phyloP scores from a whole-genome alignment of 768 basidiomycete species.

The Fibroporia radiculosa region DNA sequence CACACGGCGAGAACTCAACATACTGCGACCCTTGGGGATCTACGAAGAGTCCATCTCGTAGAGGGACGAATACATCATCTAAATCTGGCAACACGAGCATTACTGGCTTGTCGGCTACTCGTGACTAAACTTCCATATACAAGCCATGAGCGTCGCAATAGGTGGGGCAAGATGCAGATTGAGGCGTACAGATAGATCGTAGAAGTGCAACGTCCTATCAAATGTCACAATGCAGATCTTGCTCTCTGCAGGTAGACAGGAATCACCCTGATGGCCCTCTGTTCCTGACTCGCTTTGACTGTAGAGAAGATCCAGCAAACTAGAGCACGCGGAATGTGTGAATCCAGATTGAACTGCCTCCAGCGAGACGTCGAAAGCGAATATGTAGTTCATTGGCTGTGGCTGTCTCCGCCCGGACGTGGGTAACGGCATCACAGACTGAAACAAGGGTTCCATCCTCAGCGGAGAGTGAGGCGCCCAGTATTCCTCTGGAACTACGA shows the following conservation, averaged over 20 bases:
- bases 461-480: slow-evolving; percentile 71
- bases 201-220: slow-evolving; percentile 77
- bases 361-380: slow-evolving; percentile 78
- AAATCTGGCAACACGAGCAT: slow-evolving; percentile 85
- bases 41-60: slow-evolving; percentile 67
- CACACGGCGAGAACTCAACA: too few relatives aligned
- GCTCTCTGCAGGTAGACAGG: slow-evolving; percentile 47
- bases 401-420: slow-evolving; percentile 42
- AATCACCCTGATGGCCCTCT: slow-evolving; percentile 31
- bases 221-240: slow-evolving; percentile 78
- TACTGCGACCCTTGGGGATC: slow-evolving; percentile 67
- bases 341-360: slow-evolving; percentile 66
- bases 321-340: slow-evolving; percentile 54
- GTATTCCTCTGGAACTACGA: slow-evolving; percentile 69
- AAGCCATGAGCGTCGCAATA: background rate
- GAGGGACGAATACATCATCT: slow-evolving; percentile 86
- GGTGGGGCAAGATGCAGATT: background rate
- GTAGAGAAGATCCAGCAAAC: slow-evolving; percentile 57
- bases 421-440: slow-evolving; percentile 40
- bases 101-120: slow-evolving; percentile 36
- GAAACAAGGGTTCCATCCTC: slow-evolving; percentile 44
- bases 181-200: slow-evolving; percentile 72
- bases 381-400: slow-evolving; percentile 66
- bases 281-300: slow-evolving; percentile 36
- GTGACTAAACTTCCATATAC: slow-evolving; percentile 26